Evolutionary conservation across 495 filamentous ascomycete genomes (phyloP), one percentile per base, ranked within the genome.

Genomic region (Chaetomium tenue): DNA sequence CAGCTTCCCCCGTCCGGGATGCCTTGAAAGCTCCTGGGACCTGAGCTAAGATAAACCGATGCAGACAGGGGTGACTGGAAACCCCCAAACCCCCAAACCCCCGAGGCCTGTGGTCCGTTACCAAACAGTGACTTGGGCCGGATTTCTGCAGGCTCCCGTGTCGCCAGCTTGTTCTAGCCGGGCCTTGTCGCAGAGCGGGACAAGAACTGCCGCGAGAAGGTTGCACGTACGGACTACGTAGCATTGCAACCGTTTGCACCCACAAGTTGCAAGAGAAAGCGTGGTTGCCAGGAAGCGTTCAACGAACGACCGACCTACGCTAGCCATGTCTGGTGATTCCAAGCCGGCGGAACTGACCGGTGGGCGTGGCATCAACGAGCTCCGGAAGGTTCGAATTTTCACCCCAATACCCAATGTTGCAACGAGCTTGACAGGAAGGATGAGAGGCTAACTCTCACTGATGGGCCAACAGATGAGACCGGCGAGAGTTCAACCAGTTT

Each of bases 141-240:
- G 33, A 9, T 56, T n/a, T 37, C 30, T 16, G 5, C 53, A 23
- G n/a, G 23, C 22, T 44, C 40, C 13, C 40, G 40, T 44, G 40
- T 18, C 40, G 16, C 40, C 40, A 44, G 40, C 13, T 28, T 23
- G 25, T 13, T 16, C 15, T 11, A 18, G 52, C 52, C 33, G 33
- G 33, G 12, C 33, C 2, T 20, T 7, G 37, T 9, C 7, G 11
- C 55, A 28, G 22, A 58, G 37, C 20, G 33, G 37, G 39, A 18
- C 13, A n/a, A 58, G 37, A 58, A 44, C 55, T 58, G 39, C 55
- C 55, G 55, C 22, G 55, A 33, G 37, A 26, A 9, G 55, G 39
- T 44, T 44, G 28, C 28, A 30, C 6, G 28, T 2, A 30, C 6
- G 28, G 28, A 30, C 28, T 30, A 6, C 6, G 37, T 28, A 16